Conservation (phyloP, 2,329 filamentous ascomycete genomes). For the Fulvia fulva region DNA sequence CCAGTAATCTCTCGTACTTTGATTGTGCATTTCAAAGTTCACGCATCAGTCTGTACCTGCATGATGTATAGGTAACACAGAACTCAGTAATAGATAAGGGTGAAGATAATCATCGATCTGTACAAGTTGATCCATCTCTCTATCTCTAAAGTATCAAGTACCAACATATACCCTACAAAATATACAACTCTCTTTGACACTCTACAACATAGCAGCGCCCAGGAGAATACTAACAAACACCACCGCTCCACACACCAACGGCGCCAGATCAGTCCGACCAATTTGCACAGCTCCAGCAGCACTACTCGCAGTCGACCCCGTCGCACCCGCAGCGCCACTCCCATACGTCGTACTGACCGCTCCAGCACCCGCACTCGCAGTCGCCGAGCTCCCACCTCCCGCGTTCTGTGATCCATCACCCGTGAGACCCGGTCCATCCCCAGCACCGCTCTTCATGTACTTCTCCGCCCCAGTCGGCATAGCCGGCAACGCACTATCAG, state of each 20-base stretch:
- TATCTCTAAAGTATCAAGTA: background rate
- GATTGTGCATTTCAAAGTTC: too few species aligned
- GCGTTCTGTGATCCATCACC: conserved; percentile 48
- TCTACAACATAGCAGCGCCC: conserved; percentile 44
- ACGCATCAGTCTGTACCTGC: too few species aligned
- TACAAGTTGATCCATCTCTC: too few species aligned
- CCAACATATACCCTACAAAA: background rate
- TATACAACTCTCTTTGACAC: background rate
- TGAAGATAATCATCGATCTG: too few species aligned
- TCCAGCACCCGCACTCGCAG: conserved; percentile 48
- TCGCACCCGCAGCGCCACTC: conserved; percentile 10
- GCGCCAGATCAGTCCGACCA: conserved; percentile 45
- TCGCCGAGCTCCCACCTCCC: conserved; percentile 46
- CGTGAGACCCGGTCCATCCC: conserved; percentile 50
- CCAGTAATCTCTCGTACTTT: too few species aligned
- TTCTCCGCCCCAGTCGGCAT: conserved; percentile 53
- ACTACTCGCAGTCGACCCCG: conserved; percentile 27
- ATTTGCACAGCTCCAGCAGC: conserved; percentile 41
- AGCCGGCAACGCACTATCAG: conserved; percentile 48
- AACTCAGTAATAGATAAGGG: too few species aligned
- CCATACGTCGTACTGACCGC: conserved; percentile 35
- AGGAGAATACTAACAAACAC: conserved; percentile 51
- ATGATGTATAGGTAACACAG: too few species aligned
- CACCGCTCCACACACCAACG: conserved; percentile 47
- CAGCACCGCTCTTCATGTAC: conserved; percentile 56